A percentile compares a stretch with the other conserved stretches of the same genome.
Evolutionary conservation across 306 rosid species (phyloP).

Genomic region (Cicer judaicum): DNA sequence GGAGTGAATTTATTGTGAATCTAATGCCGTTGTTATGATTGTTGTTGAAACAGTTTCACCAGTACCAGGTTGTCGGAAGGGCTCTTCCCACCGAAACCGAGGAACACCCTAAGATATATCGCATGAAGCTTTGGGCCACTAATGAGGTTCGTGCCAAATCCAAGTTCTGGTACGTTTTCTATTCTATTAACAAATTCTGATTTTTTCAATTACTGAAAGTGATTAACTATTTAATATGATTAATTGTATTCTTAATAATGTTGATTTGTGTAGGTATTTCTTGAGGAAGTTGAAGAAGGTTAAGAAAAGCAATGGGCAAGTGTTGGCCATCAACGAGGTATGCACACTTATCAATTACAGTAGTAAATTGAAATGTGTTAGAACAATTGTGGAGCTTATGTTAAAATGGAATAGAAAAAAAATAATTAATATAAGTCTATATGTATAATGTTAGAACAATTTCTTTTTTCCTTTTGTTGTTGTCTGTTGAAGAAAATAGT

Average conservation of each 20-base stretch:
- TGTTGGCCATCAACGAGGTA: constrained; percentile 84
- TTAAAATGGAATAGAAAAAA: not conserved
- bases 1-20: too few relatives aligned
- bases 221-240: too few relatives aligned
- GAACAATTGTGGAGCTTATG: not conserved
- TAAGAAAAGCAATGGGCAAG: constrained; percentile 81
- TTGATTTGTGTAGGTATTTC: constrained; percentile 58
- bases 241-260: too few relatives aligned
- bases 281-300: constrained; percentile 82
- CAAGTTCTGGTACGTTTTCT: constrained; percentile 64
- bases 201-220: not conserved
- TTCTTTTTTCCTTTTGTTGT: not conserved
- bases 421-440: not conserved
- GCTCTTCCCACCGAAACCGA: constrained; percentile 70
- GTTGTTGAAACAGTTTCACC: constrained; percentile 61
- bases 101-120: constrained; percentile 77
- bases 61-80: constrained; percentile 83
- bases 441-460: not conserved
- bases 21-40: not conserved
- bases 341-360: not conserved
- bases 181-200: not conserved
- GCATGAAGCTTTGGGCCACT: constrained; percentile 85
- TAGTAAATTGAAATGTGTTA: constrained; percentile 16
- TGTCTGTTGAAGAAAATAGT: not conserved
- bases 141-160: constrained; percentile 90